Conservation (phyloP, 208 protist genomes). For the Acanthamoeba lenticulata region DNA sequence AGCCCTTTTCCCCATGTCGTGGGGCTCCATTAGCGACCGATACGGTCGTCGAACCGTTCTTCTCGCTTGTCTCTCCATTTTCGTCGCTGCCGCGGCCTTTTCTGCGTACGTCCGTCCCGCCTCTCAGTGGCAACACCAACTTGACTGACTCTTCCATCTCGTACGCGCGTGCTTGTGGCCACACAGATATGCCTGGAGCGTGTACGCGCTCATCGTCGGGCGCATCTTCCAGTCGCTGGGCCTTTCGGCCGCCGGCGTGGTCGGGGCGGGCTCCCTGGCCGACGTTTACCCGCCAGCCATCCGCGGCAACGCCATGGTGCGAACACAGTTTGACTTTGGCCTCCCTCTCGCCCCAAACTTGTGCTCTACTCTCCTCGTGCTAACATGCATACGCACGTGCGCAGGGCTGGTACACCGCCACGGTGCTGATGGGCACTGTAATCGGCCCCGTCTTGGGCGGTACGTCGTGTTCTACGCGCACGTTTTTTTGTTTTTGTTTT, state of each 20-base stretch:
- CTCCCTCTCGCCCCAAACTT: not conserved
- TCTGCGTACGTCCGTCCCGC: not conserved
- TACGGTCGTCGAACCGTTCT: conserved; percentile 38
- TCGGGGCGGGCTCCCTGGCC: conserved; percentile 19
- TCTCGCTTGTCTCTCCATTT: conserved; percentile 23
- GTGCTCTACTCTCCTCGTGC: not conserved
- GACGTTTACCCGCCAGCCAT: conserved; percentile 28
- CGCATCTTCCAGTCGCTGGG: conserved; percentile 8
- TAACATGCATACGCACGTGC: not conserved
- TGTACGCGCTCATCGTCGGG: not conserved
- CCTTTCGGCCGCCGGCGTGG: not conserved
- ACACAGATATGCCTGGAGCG: not conserved
- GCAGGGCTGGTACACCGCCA: conserved; percentile 42
- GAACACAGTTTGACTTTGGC: not conserved
- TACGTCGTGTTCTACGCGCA: not conserved
- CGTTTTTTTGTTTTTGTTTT: too few relatives aligned
- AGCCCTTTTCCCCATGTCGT: conserved; percentile 34
- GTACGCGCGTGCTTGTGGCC: not conserved
- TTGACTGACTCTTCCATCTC: not conserved
- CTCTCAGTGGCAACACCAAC: not conserved
- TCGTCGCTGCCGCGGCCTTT: not conserved
- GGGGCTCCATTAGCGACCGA: conserved; percentile 24
- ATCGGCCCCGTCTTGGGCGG: not conserved
- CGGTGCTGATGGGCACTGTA: not conserved
- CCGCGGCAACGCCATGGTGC: conserved; percentile 29